Percentiles rank a stretch among this genome's conserved stretches.
Conservation (phyloP, 768 basidiomycete species). For the Nidularia pulvinata region DNA sequence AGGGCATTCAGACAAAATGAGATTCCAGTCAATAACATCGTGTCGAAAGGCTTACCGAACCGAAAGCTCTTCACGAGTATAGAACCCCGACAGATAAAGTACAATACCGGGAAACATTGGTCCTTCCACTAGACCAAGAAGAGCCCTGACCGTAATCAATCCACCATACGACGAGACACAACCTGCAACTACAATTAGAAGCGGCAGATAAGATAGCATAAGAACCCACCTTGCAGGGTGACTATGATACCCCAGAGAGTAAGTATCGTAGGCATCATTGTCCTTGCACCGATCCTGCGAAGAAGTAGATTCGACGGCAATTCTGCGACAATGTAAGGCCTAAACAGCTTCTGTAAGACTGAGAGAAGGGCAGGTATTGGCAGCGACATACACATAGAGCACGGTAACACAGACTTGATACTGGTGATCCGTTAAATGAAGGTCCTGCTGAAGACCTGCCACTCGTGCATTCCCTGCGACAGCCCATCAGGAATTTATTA, state of each 20-base stretch:
- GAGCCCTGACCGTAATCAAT: conserved; percentile 46
- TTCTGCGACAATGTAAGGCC: conserved; percentile 45
- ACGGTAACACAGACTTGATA: conserved; percentile 33
- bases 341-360: background rate
- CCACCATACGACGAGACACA: conserved; percentile 43
- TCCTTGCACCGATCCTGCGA: conserved; percentile 39
- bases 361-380: too few species aligned
- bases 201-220: background rate
- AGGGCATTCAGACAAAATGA: background rate
- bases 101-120: conserved; percentile 35
- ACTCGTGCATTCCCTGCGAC: conserved; percentile 40
- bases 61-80: conserved; percentile 29
- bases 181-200: conserved; percentile 20
- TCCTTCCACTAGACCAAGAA: conserved; percentile 55
- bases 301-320: conserved; percentile 48
- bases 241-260: conserved; percentile 49
- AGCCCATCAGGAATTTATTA: background rate
- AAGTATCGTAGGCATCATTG: conserved; percentile 46
- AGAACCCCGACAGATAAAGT: conserved; percentile 39
- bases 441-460: conserved; percentile 43
- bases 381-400: conserved; percentile 21
- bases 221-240: conserved; percentile 39
- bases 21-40: background rate
- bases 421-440: conserved; percentile 33
- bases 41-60: conserved; percentile 16